Conservation (phyloP, 345 rosid genomes). For the Eucalyptus sideroxylon region DNA sequence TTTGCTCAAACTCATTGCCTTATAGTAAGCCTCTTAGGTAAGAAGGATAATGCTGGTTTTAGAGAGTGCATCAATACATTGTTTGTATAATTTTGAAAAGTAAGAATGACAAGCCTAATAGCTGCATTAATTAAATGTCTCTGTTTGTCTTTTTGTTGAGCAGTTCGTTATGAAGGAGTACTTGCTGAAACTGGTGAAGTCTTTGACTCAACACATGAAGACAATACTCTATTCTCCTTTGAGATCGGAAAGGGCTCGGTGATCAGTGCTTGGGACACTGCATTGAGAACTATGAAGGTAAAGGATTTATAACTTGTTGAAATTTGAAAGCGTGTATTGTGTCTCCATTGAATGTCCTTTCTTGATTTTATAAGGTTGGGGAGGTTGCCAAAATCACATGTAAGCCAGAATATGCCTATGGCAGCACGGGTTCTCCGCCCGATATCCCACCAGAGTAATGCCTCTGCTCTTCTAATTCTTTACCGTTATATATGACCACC, state of each 20-base stretch:
- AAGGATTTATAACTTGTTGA: background rate
- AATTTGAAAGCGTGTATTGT: background rate
- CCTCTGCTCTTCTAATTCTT: background rate
- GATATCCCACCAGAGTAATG: conserved; percentile 83
- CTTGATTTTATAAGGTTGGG: conserved; percentile 49
- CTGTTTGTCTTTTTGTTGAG: background rate
- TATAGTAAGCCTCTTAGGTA: background rate
- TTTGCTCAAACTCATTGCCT: background rate
- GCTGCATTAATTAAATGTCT: background rate
- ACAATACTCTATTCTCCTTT: conserved; percentile 79
- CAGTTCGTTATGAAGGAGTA: conserved; percentile 86
- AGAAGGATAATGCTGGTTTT: background rate
- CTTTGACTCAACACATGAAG: conserved; percentile 82
- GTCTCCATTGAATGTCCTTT: background rate
- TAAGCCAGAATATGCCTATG: conserved; percentile 93
- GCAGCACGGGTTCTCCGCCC: conserved; percentile 81
- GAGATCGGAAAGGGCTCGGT: conserved; percentile 81
- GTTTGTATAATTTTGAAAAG: background rate
- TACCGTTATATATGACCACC: background rate
- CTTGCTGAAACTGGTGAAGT: conserved; percentile 80
- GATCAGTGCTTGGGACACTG: conserved; percentile 85
- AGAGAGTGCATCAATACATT: background rate
- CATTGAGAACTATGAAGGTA: conserved; percentile 85
- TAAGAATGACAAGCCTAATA: background rate
- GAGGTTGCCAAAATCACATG: conserved; percentile 90